Evolutionary conservation across 192 early-diverging fungal species (phyloP), one percentile per base, ranked within the genome.

Genomic region (Coemansia furcata): DNA sequence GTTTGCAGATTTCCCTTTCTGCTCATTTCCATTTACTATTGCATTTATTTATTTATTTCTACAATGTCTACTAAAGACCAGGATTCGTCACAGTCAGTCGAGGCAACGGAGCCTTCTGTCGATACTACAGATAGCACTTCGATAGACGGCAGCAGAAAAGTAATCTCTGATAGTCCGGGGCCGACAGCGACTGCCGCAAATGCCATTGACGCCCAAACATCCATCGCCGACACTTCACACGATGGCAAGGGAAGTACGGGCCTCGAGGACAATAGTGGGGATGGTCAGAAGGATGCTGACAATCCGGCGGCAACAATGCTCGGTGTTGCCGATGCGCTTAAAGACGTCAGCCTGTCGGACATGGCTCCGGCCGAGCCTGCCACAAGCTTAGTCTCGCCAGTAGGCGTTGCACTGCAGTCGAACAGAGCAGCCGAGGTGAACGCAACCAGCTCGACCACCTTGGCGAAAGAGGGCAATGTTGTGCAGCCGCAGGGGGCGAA

Each of bases 381-480:
- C 8, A 33, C 4, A 14, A 3, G 54, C 6, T 15, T 15, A 2
- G 32, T 5, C 15, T 33, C 7, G 6, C 30, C 30, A 33, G 54
- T 17, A 17, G 6, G 32, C 30, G 17, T 32, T 7, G 32, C 54
- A 33, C 54, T 57, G 15, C 15, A 8, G 8, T 17, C 32, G 15
- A 32, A 35, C 7, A 32, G 54, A 15, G 15, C 54, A 1, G 17
- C 15, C 30, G 30, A 33, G 30, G 30, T 32, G 2, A 33, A 14
- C 15, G n/a, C 30, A 14, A 7, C 54, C 15, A 32, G 14, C 30
- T 30, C 29, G 14, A 6, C 15, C 29, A 14, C 71, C 26, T 44
- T 71, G 44, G 29, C 61, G n/a, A 77, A 68, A 62, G 69, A 71
- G 29, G 21, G 50, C 29, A 62, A 70, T 17, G 23, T 43, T 32